Evolutionary conservation across 148 eudicot genomes (phyloP), one percentile per base, ranked within the genome.

Genomic region (Rhododendron kiyosumense): DNA sequence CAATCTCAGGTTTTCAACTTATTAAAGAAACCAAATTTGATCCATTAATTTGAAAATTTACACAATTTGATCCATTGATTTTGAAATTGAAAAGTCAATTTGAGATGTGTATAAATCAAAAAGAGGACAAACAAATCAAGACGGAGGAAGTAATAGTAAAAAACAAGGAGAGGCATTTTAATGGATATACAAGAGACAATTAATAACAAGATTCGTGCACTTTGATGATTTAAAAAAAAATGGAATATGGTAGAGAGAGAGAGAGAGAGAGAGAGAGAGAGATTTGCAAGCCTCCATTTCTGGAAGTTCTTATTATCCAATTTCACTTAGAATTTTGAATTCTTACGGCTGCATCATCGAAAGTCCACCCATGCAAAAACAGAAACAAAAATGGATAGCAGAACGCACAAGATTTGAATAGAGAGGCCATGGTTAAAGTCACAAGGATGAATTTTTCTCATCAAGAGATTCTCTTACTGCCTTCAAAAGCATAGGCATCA

Each of bases 401-500:
- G 17, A 17, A 38, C 80, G 8, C 15, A 22, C 65, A 41, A 10
- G 28, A 22, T 41, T 20, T 24, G n/a, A 65, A 65, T 59, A 45
- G 46, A 26, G 4, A 17, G 34, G 12, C 38, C 48, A 65, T 59
- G 15, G 48, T 18, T 32, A 9, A 30, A 79, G 73, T 94, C 91
- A 94, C 82, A 94, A 88, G 38, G 98, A 91, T 52, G 95, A 90
- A 87, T 93, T 87, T 84, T 92, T 91, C 90, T 95, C 98, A 30
- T 92, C 89, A 24, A 97, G 85, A 81, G 96, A 94, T 41, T 97
- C 94, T 86, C 90, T 91, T 83, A 97, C 94, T 71, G 98, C 99
- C 94, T 93, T 93, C 84, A 97, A 78, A 73, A 97, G 95, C 59
- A 92, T 75, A 32, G 99, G 98, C 97, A 97, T 95, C 90, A 97